Evolutionary conservation across 1,139 yeast genomes (phyloP), one percentile per base, ranked within the genome.

Genomic region (Suhomyces wounanorum): DNA sequence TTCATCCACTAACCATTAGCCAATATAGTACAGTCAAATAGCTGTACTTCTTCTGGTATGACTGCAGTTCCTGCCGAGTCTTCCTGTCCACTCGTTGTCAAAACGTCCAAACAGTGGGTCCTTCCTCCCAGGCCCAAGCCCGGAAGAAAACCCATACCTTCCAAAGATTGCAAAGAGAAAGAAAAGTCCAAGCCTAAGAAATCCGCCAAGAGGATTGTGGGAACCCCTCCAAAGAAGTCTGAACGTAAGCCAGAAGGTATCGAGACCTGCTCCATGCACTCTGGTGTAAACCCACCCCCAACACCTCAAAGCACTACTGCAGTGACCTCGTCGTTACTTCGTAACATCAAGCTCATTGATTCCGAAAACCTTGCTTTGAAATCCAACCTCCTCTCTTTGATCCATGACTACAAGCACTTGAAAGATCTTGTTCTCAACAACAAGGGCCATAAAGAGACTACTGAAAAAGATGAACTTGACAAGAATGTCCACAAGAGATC

Each of bases 361-460:
- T 53, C 60, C 21, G 81, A 77, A 58, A 77, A 77, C 56, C 55
- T 60, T 45, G 66, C 65, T 26, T 67, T 77, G 50, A 77, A 77
- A 52, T 57, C 68, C 9, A 68, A 70, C 49, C 62, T 77, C 40
- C 64, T 77, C 42, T 62, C 68, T 41, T 65, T 76, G 50, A 75
- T 77, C 36, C 72, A 75, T 49, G 80, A 76, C 52, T 77, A 76
- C 59, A 75, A 75, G 56, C 64, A 69, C 45, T 64, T 77, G 55
- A 69, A 70, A 52, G 65, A 64, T 44, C 60, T 66, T 55, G 77
- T 76, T 28, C 62, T 67, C 46, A 60, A 65, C 46, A 59, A 65
- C 47, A 59, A 60, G 38, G 41, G 53, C n/a, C 45, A 49, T 48
- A 48, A 49, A 13, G 50, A 47, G 16, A 14, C 43, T 2, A 30